These are phyloP conservation scores for Ambrosia hybrid DNA, from an alignment of 140 eudicot species.

Conservation along the genomic window DNA sequence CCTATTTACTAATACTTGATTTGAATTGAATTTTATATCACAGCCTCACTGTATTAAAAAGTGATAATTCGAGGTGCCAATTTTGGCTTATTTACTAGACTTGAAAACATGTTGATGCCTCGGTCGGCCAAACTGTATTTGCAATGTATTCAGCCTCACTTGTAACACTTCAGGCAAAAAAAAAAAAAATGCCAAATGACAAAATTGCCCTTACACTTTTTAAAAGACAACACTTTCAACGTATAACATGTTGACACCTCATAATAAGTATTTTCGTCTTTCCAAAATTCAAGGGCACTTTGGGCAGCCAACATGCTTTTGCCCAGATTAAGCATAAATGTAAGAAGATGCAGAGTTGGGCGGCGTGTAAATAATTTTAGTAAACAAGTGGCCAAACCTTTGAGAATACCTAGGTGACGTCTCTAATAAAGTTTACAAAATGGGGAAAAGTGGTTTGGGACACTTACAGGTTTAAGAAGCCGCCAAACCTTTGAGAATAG, in stretches of 20 bases:
- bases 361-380: too few species aligned
- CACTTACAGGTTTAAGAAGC: slow-evolving; percentile 77
- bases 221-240: not conserved
- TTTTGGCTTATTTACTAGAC: too few species aligned
- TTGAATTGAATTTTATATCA: not conserved
- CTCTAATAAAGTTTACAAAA: not conserved
- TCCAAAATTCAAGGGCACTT: not conserved
- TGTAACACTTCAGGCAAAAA: not conserved
- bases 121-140: not conserved
- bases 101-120: too few species aligned
- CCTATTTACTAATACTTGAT: not conserved
- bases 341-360: too few species aligned
- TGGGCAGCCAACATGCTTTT: not conserved
- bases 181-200: not conserved
- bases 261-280: not conserved
- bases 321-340: not conserved
- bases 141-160: not conserved
- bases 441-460: not conserved
- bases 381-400: not conserved
- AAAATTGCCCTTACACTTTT: not conserved
- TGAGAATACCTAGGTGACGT: not conserved
- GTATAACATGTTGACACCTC: not conserved
- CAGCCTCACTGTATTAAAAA: not conserved
- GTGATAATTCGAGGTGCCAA: too few species aligned
- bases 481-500: slow-evolving; percentile 78